A percentile compares a stretch with the other conserved stretches of the same genome.
Conservation (phyloP, 2,329 filamentous ascomycete species). For the Botrytis cinerea region DNA sequence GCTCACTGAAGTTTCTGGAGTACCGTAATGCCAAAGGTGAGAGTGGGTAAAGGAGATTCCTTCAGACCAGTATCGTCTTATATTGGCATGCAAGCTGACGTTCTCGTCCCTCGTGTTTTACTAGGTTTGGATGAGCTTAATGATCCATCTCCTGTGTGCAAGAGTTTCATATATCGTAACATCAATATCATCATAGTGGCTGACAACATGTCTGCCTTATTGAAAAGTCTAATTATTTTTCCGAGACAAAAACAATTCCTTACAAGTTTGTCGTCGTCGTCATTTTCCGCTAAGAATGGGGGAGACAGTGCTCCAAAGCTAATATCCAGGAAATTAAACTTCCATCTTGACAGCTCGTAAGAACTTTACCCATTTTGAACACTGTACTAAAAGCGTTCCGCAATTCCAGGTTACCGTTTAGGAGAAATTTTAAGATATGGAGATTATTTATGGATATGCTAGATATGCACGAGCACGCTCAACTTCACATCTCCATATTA, state of each 20-base stretch:
- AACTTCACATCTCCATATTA: conserved; percentile 1
- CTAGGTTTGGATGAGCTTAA: conserved; percentile 14
- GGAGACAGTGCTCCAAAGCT: neutral
- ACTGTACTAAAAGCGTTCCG: neutral
- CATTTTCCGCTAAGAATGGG: neutral
- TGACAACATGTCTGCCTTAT: conserved; percentile 13
- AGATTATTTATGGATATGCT: conserved; percentile 3
- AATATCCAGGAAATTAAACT: neutral
- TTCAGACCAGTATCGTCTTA: neutral
- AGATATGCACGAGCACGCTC: conserved; percentile 1
- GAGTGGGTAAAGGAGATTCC: conserved; percentile 10
- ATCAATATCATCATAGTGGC: neutral
- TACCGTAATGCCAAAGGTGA: neutral
- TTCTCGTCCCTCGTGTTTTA: conserved; percentile 5
- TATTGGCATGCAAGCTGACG: neutral
- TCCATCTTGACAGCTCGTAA: conserved; percentile 10
- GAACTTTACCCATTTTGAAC: neutral
- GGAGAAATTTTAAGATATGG: neutral
- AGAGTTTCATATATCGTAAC: conserved; percentile 4
- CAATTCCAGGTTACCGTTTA: conserved; percentile 5
- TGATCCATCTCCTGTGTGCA: conserved; percentile 2
- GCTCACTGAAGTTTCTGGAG: conserved; percentile 7
- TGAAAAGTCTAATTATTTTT: neutral
- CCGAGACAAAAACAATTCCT: conserved; percentile 1
- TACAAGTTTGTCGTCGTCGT: neutral